Evolutionary conservation across 495 filamentous ascomycete genomes (phyloP).

Genomic region (Daldinia childiae): DNA sequence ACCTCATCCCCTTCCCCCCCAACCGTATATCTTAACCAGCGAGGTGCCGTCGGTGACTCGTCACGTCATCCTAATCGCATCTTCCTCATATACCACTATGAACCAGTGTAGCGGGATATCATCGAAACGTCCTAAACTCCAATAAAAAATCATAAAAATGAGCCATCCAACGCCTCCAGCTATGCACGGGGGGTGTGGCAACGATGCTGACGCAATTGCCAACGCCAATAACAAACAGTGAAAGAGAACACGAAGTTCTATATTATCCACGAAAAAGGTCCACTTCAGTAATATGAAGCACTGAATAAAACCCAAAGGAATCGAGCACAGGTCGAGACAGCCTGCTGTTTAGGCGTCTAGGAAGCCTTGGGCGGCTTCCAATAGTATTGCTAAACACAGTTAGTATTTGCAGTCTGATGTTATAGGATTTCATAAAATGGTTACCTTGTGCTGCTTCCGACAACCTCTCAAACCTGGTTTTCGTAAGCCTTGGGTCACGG

Average conservation of each 20-base stretch:
- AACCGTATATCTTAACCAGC: constrained; percentile 10
- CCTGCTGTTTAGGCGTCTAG: constrained; percentile 41
- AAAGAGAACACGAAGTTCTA: constrained; percentile 3
- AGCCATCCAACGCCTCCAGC: constrained; percentile 41
- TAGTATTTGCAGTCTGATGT: constrained; percentile 23
- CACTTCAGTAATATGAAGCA: neutral
- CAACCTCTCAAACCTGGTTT: constrained; percentile 89
- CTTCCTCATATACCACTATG: constrained; percentile 15
- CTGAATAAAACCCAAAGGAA: neutral
- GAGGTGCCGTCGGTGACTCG: constrained; percentile 1
- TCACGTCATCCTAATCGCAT: constrained; percentile 3
- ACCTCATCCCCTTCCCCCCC: neutral
- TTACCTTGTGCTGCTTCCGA: constrained; percentile 95
- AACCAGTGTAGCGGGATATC: constrained; percentile 37
- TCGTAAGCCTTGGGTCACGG: constrained; percentile 84
- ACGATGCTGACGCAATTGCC: constrained; percentile 21
- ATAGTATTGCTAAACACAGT: constrained; percentile 80
- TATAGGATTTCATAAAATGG: constrained; percentile 18
- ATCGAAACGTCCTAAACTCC: constrained; percentile 31
- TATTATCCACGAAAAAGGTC: constrained; percentile 2
- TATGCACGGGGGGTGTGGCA: constrained; percentile 37
- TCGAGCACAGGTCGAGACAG: constrained; percentile 3
- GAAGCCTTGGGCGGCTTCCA: constrained; percentile 80
- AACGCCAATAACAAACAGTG: constrained; percentile 4
- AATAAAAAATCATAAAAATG: constrained; percentile 7